These are phyloP conservation scores for Arxiozyma slooffiae DNA, from an alignment of 1,139 yeast genomes.

Conservation along the genomic window DNA sequence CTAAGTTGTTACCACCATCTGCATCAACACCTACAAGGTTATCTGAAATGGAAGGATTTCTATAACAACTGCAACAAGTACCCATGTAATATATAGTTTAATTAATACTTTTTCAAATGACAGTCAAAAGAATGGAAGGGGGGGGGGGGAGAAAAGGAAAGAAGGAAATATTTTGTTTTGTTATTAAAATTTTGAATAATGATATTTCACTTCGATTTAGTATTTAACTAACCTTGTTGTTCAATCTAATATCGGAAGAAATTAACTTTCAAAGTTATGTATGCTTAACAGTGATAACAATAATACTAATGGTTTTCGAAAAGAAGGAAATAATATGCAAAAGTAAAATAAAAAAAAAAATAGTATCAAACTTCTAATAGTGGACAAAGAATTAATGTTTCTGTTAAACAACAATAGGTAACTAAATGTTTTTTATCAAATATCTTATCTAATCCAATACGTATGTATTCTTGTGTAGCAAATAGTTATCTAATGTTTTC, in stretches of 20 bases:
- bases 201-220: background rate
- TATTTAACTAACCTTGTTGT: too few species aligned
- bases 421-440: too few species aligned
- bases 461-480: too few species aligned
- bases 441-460: too few species aligned
- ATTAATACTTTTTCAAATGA: background rate
- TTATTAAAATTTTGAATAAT: too few species aligned
- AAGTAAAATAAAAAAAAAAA: too few species aligned
- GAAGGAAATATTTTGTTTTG: too few species aligned
- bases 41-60: constrained; percentile 26
- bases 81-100: constrained; percentile 40
- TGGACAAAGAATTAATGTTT: background rate
- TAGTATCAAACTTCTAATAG: background rate
- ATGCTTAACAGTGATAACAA: background rate
- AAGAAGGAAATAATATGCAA: background rate
- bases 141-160: too few species aligned
- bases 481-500: too few species aligned
- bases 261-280: too few species aligned
- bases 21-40: background rate
- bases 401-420: background rate
- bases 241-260: background rate
- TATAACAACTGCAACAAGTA: constrained; percentile 52
- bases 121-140: too few species aligned
- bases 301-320: background rate
- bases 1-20: background rate